Evolutionary conservation across 345 rosid genomes (phyloP).

Genomic region (Aegle marmelos): DNA sequence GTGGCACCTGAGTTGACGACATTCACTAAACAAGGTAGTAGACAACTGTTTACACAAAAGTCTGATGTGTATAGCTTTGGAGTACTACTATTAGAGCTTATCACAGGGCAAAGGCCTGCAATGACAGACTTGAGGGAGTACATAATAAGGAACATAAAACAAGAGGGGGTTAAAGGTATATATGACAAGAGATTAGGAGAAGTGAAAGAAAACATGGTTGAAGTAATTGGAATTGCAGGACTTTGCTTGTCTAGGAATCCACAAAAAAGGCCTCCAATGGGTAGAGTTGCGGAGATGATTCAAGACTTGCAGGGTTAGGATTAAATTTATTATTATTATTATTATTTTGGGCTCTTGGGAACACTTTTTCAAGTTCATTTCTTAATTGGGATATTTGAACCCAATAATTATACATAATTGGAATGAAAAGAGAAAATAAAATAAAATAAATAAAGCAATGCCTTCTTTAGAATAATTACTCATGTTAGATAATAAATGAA

Average conservation of each 20-base stretch:
- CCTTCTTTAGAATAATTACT: no score
- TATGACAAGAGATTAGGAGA: slow-evolving; percentile 25
- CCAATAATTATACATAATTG: neutral
- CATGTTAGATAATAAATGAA: neutral
- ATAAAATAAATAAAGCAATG: neutral
- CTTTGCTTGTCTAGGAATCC: slow-evolving; percentile 17
- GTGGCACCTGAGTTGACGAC: slow-evolving; percentile 26
- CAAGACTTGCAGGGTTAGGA: slow-evolving; percentile 12
- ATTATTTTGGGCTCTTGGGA: no score
- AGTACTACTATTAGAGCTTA: slow-evolving; percentile 24
- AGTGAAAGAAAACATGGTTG: slow-evolving; percentile 23
- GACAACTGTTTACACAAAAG: slow-evolving; percentile 8
- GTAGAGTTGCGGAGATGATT: slow-evolving; percentile 22
- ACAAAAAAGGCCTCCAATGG: slow-evolving; percentile 27
- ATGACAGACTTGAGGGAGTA: slow-evolving; percentile 20
- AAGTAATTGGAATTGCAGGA: slow-evolving; percentile 23
- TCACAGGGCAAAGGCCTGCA: slow-evolving; percentile 28
- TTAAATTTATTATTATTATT: no score
- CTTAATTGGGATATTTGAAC: neutral
- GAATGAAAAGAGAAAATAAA: neutral
- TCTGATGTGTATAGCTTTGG: slow-evolving; percentile 38
- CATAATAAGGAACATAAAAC: slow-evolving; percentile 8
- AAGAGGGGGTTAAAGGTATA: slow-evolving; percentile 17
- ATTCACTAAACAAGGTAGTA: neutral
- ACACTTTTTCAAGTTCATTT: neutral